Evolutionary conservation across 495 filamentous ascomycete genomes (phyloP).

Genomic region (Neurospora tetraspora): DNA sequence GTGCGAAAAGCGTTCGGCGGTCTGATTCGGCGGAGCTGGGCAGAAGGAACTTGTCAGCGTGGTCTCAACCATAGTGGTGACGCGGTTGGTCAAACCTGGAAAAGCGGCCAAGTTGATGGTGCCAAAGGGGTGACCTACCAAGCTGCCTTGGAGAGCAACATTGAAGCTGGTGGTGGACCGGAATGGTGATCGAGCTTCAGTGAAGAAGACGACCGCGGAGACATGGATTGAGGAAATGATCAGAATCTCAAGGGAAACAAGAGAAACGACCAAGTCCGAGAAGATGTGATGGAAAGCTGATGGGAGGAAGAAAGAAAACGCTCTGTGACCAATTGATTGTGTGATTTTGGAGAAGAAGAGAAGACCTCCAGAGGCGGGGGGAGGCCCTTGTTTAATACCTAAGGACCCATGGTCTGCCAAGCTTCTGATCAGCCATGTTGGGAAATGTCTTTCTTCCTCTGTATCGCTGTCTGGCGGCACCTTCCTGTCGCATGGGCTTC

Average conservation of each 20-base stretch:
- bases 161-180: not conserved
- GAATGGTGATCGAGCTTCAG: not conserved
- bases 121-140: not conserved
- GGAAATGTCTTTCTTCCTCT: not conserved
- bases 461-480: not conserved
- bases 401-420: not conserved
- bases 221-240: not conserved
- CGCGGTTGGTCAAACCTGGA: not conserved
- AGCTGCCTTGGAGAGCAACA: not conserved
- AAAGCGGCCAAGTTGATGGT: not conserved
- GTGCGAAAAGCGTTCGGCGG: no score
- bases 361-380: not conserved
- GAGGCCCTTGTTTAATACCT: not conserved
- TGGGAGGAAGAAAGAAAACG: not conserved
- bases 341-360: not conserved
- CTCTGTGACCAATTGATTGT: not conserved
- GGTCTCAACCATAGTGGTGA: not conserved
- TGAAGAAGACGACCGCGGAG: not conserved
- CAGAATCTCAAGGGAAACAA: not conserved
- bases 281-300: not conserved
- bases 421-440: not conserved
- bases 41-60: no score
- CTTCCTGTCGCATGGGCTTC: not conserved
- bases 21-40: no score
- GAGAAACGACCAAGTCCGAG: not conserved